phyloP scores from a whole-genome alignment of 805 yeast genomes.

The Metschnikowia anglica region DNA sequence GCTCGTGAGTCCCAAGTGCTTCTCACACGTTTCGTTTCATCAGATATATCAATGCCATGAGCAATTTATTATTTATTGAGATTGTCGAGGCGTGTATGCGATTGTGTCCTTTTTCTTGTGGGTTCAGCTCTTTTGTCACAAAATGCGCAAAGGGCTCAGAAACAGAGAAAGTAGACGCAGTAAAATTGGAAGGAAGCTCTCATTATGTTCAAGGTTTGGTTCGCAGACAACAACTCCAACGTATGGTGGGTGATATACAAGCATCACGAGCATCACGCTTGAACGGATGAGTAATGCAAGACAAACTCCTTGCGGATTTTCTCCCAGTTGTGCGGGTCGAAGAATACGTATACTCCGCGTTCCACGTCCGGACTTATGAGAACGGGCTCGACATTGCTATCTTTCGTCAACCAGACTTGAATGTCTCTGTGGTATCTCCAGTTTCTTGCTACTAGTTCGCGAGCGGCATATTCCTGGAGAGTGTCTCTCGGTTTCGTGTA shows the following conservation, averaged over 20 bases:
- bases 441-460: constrained; percentile 85
- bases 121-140: no score
- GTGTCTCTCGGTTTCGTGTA: constrained; percentile 92
- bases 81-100: constrained; percentile 1
- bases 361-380: constrained; percentile 80
- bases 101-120: constrained; percentile 1
- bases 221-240: no score
- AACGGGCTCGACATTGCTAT: constrained; percentile 83
- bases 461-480: constrained; percentile 89
- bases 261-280: constrained; percentile 18
- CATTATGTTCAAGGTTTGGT: no score
- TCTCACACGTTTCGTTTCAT: no score
- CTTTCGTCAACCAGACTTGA: constrained; percentile 96
- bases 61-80: no score
- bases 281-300: constrained; percentile 46
- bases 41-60: no score
- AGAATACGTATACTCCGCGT: constrained; percentile 88
- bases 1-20: no score
- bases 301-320: constrained; percentile 73
- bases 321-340: constrained; percentile 96
- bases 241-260: no score
- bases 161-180: no score
- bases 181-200: no score
- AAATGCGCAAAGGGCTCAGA: no score
- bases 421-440: constrained; percentile 97